These are phyloP conservation scores for Poa pratensis DNA, from an alignment of 176 grass and related monocot genomes.

Conservation along the genomic window DNA sequence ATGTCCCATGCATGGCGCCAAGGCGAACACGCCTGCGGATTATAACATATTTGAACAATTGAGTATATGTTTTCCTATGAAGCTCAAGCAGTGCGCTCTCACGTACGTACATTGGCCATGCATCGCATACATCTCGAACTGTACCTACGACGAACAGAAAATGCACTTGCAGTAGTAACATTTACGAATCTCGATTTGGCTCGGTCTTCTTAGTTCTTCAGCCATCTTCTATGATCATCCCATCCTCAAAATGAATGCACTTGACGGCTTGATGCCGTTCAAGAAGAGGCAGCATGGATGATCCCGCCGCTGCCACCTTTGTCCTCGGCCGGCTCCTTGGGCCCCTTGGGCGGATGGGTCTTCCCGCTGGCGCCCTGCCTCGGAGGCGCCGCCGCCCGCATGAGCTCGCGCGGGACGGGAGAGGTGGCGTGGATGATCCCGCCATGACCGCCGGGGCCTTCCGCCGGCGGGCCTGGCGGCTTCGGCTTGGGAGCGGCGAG, in stretches of 20 bases:
- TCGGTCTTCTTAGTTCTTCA: background rate
- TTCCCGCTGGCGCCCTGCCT: background rate
- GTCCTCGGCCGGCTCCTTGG: background rate
- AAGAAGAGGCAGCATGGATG: conserved; percentile 16
- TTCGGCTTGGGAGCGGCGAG: background rate
- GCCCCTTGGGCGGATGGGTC: background rate
- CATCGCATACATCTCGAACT: background rate
- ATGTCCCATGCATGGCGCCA: too few relatives aligned
- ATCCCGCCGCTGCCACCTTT: background rate
- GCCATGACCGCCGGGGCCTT: background rate
- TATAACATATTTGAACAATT: background rate
- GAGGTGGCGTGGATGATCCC: background rate
- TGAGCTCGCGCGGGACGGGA: background rate
- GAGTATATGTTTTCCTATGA: background rate
- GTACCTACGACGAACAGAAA: background rate
- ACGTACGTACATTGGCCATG: background rate
- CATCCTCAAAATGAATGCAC: background rate
- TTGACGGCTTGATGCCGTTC: background rate
- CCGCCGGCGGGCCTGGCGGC: background rate
- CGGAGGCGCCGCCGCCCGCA: background rate
- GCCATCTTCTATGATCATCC: background rate
- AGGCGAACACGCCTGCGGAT: too few relatives aligned
- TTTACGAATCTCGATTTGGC: background rate
- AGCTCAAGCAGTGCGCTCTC: background rate
- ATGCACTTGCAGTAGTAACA: background rate